Percentiles rank a stretch among this genome's conserved stretches.
Conservation (phyloP, 768 basidiomycete genomes). For the Pleurotus ostreatus region DNA sequence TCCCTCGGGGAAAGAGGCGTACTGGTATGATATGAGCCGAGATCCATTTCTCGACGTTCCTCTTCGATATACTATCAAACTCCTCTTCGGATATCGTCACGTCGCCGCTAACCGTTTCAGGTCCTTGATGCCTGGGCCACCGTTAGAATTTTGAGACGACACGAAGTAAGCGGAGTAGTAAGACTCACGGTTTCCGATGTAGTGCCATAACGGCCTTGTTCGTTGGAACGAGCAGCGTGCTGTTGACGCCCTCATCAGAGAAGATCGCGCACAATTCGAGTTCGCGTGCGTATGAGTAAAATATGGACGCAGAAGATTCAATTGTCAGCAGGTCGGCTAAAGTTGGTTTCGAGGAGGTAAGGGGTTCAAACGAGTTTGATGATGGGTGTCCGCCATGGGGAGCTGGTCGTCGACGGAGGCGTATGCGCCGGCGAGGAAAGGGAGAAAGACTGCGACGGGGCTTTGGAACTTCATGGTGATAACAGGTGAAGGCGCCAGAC, state of each 20-base stretch:
- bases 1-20: conserved; percentile 10
- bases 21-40: conserved; percentile 39
- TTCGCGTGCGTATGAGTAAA: conserved; percentile 80
- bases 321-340: conserved; percentile 78
- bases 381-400: conserved; percentile 18
- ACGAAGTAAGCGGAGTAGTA: too few relatives aligned
- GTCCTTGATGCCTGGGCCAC: conserved; percentile 54
- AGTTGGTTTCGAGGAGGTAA: conserved; percentile 45
- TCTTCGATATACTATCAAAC: conserved; percentile 52
- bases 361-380: conserved; percentile 24
- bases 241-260: conserved; percentile 25
- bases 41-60: conserved; percentile 78
- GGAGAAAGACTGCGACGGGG: conserved; percentile 25
- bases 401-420: conserved; percentile 32
- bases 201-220: conserved; percentile 87
- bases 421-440: conserved; percentile 22
- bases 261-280: conserved; percentile 54
- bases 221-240: conserved; percentile 76
- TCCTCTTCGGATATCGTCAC: conserved; percentile 64
- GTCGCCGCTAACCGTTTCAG: conserved; percentile 32
- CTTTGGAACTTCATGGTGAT: conserved; percentile 29
- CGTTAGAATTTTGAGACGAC: too few relatives aligned
- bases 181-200: conserved; percentile 73
- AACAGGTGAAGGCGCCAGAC: too few relatives aligned
- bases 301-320: conserved; percentile 71